Conservation (phyloP, 2,329 filamentous ascomycete species). For the Clonostachys byssicola region DNA sequence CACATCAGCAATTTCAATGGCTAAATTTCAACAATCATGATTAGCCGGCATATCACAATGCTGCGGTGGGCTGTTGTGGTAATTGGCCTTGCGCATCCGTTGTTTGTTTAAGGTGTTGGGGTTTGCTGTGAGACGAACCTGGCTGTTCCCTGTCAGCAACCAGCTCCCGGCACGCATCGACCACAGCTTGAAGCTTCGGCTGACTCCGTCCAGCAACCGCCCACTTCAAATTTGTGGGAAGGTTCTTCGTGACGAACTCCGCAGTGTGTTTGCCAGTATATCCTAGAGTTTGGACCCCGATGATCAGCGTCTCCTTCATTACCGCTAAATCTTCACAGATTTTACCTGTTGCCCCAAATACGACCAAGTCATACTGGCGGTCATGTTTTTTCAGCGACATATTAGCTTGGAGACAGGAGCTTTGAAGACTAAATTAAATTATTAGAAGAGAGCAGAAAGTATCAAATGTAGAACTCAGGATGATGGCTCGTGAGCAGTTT, state of each 20-base stretch:
- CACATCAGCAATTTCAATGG: conserved; percentile 47
- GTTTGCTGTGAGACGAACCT: conserved; percentile 32
- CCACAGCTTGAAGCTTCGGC: conserved; percentile 67
- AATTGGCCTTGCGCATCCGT: neutral
- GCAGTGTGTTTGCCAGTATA: conserved; percentile 79
- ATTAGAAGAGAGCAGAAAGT: too few species aligned
- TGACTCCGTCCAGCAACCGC: conserved; percentile 78
- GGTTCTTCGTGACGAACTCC: conserved; percentile 66
- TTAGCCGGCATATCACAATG: neutral
- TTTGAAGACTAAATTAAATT: too few species aligned
- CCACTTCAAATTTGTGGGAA: conserved; percentile 83
- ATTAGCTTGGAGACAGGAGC: neutral
- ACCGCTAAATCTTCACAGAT: conserved; percentile 2
- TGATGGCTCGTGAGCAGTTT: too few species aligned
- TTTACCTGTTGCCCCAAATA: conserved; percentile 55
- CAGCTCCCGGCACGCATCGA: conserved; percentile 59
- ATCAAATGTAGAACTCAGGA: too few species aligned
- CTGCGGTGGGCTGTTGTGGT: neutral
- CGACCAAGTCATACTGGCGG: conserved; percentile 53
- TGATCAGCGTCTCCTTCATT: too few species aligned
- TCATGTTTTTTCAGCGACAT: conserved; percentile 46
- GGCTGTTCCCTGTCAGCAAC: conserved; percentile 69
- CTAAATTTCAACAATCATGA: conserved; percentile 18
- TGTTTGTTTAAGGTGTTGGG: conserved; percentile 14
- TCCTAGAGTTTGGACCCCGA: conserved; percentile 42